Conservation (phyloP, 495 filamentous ascomycete species). For the Rostrohypoxylon terebratum region DNA sequence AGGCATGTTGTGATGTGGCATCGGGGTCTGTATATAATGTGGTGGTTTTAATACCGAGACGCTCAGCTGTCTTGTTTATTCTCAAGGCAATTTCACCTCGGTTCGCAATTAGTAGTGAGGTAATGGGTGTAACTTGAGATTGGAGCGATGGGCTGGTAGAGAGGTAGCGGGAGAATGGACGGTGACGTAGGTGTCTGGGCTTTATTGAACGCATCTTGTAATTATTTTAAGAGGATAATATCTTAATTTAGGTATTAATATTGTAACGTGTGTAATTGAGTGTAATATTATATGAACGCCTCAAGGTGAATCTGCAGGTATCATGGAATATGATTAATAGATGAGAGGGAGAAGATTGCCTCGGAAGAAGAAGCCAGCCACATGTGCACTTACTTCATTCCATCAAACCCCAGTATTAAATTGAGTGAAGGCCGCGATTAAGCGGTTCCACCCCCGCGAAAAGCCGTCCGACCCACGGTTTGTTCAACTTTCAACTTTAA, state of each 20-base stretch:
- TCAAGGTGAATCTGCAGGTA: not conserved
- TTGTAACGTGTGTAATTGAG: not conserved
- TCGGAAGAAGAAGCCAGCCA: not conserved
- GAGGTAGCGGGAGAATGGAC: constrained; percentile 41
- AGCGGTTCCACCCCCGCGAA: constrained; percentile 41
- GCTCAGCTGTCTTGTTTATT: constrained; percentile 85
- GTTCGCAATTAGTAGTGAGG: constrained; percentile 94
- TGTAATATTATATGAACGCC: constrained; percentile 11
- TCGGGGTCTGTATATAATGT: constrained; percentile 97
- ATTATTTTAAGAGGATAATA: not conserved
- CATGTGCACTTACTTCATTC: constrained; percentile 9
- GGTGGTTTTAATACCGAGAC: constrained; percentile 91
- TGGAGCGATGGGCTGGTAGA: constrained; percentile 46
- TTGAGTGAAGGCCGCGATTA: constrained; percentile 35
- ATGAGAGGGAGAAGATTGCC: not conserved
- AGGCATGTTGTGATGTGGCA: constrained; percentile 85
- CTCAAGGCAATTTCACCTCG: constrained; percentile 96
- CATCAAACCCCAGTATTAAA: constrained; percentile 20
- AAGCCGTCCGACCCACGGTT: constrained; percentile 30
- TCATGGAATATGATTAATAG: not conserved
- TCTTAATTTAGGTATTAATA: not conserved
- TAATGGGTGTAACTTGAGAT: constrained; percentile 65
- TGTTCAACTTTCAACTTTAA: not conserved
- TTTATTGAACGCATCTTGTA: constrained; percentile 50
- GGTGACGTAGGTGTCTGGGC: constrained; percentile 40